Percentiles rank a stretch among this genome's conserved stretches.
These are phyloP conservation scores for Zygosaccharomyces rouxii DNA, from an alignment of 805 yeast genomes.

Conservation along the genomic window DNA sequence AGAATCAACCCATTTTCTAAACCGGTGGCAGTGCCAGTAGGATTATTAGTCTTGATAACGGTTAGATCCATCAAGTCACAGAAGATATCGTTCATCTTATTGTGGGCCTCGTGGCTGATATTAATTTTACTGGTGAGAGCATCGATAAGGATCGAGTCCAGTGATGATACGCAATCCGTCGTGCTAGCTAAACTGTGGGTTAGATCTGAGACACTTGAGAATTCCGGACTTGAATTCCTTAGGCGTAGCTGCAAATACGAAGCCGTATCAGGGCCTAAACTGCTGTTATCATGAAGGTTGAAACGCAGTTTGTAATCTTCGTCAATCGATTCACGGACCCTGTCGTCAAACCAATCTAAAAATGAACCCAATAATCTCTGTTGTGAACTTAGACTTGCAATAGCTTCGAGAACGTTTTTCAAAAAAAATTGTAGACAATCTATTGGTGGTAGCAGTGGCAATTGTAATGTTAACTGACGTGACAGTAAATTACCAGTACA, in stretches of 20 bases:
- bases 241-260: constrained; percentile 8
- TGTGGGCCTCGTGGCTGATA: neutral
- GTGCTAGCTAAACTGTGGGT: neutral
- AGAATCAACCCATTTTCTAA: neutral
- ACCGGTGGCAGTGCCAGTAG: neutral
- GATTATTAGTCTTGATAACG: neutral
- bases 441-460: neutral
- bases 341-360: constrained; percentile 23
- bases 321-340: constrained; percentile 17
- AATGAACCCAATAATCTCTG: constrained; percentile 14
- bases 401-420: constrained; percentile 10
- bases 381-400: constrained; percentile 14
- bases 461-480: neutral
- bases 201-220: neutral
- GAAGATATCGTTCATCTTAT: neutral
- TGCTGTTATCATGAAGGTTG: constrained; percentile 6
- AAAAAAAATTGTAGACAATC: constrained; percentile 12
- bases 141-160: neutral
- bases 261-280: constrained; percentile 9
- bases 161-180: neutral
- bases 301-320: constrained; percentile 19
- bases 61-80: neutral
- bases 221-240: neutral
- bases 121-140: neutral
- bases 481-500: constrained; percentile 13